phyloP scores from a whole-genome alignment of 2,329 filamentous ascomycete species.

The Fusarium fracticaudum region DNA sequence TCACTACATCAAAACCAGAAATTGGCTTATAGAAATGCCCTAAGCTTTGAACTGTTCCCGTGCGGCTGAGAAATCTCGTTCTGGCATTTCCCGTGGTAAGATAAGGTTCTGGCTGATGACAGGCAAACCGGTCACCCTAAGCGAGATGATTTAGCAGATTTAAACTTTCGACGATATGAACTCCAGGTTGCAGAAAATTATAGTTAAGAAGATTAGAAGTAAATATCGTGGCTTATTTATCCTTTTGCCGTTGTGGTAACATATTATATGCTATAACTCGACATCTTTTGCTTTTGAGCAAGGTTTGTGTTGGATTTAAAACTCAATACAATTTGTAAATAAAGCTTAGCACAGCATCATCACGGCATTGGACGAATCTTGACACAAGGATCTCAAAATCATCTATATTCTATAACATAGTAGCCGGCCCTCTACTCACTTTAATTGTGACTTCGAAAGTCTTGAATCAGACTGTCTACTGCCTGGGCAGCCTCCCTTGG shows the following conservation, averaged over 20 bases:
- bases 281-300: not conserved
- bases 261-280: rapidly evolving
- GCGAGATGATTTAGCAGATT: no score
- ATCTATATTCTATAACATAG: rapidly evolving
- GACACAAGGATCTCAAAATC: rapidly evolving
- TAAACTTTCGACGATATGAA: no score
- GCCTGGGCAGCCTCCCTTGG: not conserved
- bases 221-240: not conserved
- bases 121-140: not conserved
- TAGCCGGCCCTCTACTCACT: rapidly evolving
- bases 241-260: rapidly evolving
- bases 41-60: not conserved
- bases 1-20: no score
- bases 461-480: not conserved
- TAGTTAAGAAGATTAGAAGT: rapidly evolving
- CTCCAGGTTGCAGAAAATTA: rapidly evolving
- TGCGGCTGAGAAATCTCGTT: not conserved
- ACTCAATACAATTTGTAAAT: no score
- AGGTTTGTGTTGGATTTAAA: rapidly evolving
- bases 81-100: not conserved
- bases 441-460: not conserved
- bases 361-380: not conserved
- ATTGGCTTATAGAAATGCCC: not conserved
- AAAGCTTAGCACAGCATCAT: no score
- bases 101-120: no score